Percentiles rank a stretch among this genome's conserved stretches.
Evolutionary conservation across 1,284 basidiomycete species (phyloP).

Genomic region (Tilletia setariae): DNA sequence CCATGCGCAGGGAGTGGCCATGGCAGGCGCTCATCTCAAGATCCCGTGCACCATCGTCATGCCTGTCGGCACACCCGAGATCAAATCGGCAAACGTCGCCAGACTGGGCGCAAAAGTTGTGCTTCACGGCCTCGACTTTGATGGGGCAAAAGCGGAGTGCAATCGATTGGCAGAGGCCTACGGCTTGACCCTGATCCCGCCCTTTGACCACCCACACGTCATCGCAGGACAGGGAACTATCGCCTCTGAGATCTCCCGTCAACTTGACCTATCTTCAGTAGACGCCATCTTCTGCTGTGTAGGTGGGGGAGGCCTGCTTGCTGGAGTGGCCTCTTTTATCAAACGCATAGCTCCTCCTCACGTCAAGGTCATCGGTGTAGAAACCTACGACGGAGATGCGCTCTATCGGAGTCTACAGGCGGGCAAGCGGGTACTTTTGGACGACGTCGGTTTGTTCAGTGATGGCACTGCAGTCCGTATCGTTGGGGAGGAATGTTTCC

Average conservation of each 20-base stretch:
- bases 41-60: constrained; percentile 98
- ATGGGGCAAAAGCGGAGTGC: constrained; percentile 94
- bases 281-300: constrained; percentile 86
- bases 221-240: constrained; percentile 97
- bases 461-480: constrained; percentile 99
- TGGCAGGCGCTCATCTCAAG: constrained; percentile 78
- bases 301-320: constrained; percentile 86
- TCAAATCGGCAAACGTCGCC: constrained; percentile 92
- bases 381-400: constrained; percentile 91
- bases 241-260: constrained; percentile 74
- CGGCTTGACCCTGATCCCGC: constrained; percentile 86
- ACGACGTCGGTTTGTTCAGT: constrained; percentile 91
- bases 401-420: constrained; percentile 68
- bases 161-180: constrained; percentile 73
- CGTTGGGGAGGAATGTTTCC: constrained; percentile 90
- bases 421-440: constrained; percentile 73
- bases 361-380: constrained; percentile 83
- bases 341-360: constrained; percentile 85
- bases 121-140: constrained; percentile 87
- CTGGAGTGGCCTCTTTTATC: constrained; percentile 86
- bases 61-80: constrained; percentile 89
- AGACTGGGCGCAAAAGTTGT: constrained; percentile 91
- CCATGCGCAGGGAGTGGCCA: constrained; percentile 96
- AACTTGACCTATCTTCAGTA: constrained; percentile 57
- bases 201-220: constrained; percentile 94